phyloP scores from a whole-genome alignment of 306 rosid genomes.

The Arachis hypogaea region DNA sequence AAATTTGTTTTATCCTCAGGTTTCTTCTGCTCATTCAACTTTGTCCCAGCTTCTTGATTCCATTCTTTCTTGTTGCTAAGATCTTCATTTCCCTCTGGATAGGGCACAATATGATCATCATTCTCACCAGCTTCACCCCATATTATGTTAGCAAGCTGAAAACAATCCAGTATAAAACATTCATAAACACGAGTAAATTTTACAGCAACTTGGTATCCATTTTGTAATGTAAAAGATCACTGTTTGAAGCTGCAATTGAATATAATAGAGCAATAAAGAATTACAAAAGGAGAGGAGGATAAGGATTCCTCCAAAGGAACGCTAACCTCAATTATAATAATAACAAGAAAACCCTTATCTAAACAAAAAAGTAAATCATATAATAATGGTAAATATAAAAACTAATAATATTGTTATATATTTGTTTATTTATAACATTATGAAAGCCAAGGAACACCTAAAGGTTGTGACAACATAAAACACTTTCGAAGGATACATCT shows the following conservation, averaged over 20 bases:
- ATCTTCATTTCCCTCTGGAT: constrained; percentile 64
- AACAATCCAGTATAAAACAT: constrained; percentile 35
- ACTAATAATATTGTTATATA: too few species aligned
- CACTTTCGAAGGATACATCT: too few species aligned
- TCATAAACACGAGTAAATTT: constrained; percentile 20
- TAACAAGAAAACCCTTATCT: background rate
- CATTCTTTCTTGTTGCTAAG: constrained; percentile 58
- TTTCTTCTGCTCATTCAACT: constrained; percentile 59
- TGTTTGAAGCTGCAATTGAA: constrained; percentile 27
- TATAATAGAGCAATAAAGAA: background rate
- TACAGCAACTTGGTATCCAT: background rate
- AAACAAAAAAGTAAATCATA: background rate
- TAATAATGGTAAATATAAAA: background rate
- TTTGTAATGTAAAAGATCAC: constrained; percentile 6
- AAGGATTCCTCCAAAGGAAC: background rate
- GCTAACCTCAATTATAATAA: too few species aligned
- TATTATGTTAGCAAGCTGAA: constrained; percentile 91
- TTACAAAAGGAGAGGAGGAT: background rate
- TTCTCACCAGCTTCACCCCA: constrained; percentile 81
- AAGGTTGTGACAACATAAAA: too few species aligned
- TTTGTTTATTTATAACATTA: too few species aligned
- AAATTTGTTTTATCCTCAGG: constrained; percentile 51
- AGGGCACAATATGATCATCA: constrained; percentile 94
- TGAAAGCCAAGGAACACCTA: too few species aligned
- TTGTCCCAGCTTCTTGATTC: constrained; percentile 53